Evolutionary conservation across 305 asterid genomes (phyloP).

Genomic region (Fraxinus xanthoxyloides): DNA sequence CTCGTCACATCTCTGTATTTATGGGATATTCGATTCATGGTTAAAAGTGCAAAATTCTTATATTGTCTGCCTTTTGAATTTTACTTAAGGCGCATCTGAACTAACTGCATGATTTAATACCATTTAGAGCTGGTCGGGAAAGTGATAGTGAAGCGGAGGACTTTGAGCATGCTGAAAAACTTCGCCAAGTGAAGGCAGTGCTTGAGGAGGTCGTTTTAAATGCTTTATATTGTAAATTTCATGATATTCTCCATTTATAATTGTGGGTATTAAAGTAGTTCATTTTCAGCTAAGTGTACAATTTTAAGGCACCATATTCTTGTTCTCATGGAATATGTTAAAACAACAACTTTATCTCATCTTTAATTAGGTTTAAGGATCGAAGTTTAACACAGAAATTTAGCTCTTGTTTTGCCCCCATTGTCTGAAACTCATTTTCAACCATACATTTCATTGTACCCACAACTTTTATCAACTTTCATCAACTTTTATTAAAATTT

Average conservation of each 20-base stretch:
- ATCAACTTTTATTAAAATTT: not conserved
- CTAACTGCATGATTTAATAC: constrained; percentile 27
- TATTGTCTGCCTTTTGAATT: constrained; percentile 13
- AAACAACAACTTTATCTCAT: not conserved
- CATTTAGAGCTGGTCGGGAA: constrained; percentile 74
- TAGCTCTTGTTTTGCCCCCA: not conserved
- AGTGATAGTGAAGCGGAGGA: constrained; percentile 99
- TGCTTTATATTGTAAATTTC: constrained; percentile 10
- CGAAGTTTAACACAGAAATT: not conserved
- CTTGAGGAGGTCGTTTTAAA: constrained; percentile 86
- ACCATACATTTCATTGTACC: not conserved
- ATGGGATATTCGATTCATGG: not conserved
- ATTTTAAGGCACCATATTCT: not conserved
- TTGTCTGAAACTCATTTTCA: not conserved
- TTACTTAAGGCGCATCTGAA: constrained; percentile 17
- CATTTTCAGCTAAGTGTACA: not conserved
- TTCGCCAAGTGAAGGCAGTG: constrained; percentile 99
- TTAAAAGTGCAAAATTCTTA: not conserved
- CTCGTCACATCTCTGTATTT: not conserved
- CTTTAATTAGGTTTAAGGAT: not conserved
- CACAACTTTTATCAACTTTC: not conserved
- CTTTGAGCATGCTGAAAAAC: constrained; percentile 96
- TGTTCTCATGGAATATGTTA: not conserved
- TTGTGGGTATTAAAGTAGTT: constrained; percentile 13
- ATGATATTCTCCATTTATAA: not conserved